Base-by-base conservation (phyloP, 371 early-diverging fungal species). In the Haplosporangium sp. region DNA sequence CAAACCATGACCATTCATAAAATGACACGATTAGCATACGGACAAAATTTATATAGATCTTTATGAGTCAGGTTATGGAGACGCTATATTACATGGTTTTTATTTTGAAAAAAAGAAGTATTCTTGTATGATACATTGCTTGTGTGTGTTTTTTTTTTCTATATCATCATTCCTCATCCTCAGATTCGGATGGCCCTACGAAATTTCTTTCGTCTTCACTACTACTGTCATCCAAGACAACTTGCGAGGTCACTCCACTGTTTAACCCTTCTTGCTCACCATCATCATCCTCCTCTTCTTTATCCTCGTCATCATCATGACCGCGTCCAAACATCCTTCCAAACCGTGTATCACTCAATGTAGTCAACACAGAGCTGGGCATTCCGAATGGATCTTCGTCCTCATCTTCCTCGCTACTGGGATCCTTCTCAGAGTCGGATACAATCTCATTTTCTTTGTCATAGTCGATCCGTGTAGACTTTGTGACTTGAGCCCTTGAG, bases 221-320 rank as follows among this genome's bases (percentile, higher is more conserved):
- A 39, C 62, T 62, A 62, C 56, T 69, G 47, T 63, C 63, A 45
- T 69, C 68, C 19, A 61, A 10, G 13, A 69, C 69, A n/a, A 69
- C 62, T 35, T 69, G 69, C 40, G 69, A 69, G 11, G 47, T 44
- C 5, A 55, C 60, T 6, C 44, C 52, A 40, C 8, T n/a, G 48
- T 42, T n/a, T 2, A 10, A 10, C 60, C n/a, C 50, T 27, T 27
- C 27, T 27, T 27, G 27, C 3, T 40, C 38, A 34, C 15, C 48
- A 17, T 15, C 47, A 4, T 58, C 61, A 11, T 35, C 61, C 15
- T 50, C 55, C 2, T 68, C 68, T 2, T 50, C 61, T 2, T 60
- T 52, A 11, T 59, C 60, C 17, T 67, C 61, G 15, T 50, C 20
- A 5, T 42, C 40, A 38, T 39, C 40, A 17, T 61, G 17, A n/a